phyloP scores from a whole-genome alignment of 1,139 yeast genomes.

The Pichia terricola region DNA sequence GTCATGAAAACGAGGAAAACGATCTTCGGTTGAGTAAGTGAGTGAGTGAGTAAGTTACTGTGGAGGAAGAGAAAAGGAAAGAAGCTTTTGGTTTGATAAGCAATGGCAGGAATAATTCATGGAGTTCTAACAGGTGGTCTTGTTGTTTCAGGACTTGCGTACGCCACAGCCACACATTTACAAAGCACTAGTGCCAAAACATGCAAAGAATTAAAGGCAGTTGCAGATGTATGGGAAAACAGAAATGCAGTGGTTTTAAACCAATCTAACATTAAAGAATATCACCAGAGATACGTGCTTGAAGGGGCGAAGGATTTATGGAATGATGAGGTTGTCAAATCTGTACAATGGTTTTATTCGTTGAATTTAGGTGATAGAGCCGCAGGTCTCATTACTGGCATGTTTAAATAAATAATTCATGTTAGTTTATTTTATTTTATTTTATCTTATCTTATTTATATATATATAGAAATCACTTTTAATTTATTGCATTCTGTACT shows the following conservation, averaged over 20 bases:
- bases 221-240: conserved; percentile 41
- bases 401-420: conserved; percentile 3
- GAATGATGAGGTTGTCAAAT: conserved; percentile 65
- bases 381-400: conserved; percentile 9
- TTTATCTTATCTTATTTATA: background rate
- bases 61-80: too few relatives aligned
- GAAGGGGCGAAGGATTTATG: conserved; percentile 75
- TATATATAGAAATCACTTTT: background rate
- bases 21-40: too few relatives aligned
- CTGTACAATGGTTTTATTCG: conserved; percentile 49
- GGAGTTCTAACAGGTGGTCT: conserved; percentile 65
- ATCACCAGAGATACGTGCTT: conserved; percentile 34
- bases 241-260: conserved; percentile 36
- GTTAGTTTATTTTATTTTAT: too few relatives aligned
- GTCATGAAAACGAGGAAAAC: too few relatives aligned
- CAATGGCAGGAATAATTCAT: conserved; percentile 57
- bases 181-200: conserved; percentile 39
- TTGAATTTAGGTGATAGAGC: conserved; percentile 15
- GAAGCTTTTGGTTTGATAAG: background rate
- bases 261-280: conserved; percentile 29
- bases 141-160: conserved; percentile 54
- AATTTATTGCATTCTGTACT: conserved; percentile 14
- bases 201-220: conserved; percentile 38
- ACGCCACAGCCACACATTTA: conserved; percentile 54
- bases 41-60: too few relatives aligned